phyloP scores from a whole-genome alignment of 2,329 filamentous ascomycete species.

The Sporothrix pseudoabietina region DNA sequence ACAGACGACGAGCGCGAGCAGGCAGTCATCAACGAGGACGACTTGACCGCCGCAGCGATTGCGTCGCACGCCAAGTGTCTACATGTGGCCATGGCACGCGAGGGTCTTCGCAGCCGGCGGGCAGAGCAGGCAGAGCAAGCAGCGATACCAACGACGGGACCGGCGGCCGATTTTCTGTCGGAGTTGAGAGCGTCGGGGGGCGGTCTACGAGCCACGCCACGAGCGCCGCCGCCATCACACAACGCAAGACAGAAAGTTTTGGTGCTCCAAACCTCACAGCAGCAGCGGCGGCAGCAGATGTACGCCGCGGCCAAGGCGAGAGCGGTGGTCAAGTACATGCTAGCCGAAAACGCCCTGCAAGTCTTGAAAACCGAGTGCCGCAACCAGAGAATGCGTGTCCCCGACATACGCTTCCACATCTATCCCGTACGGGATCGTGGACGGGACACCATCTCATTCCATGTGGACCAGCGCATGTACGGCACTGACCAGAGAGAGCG shows the following conservation, averaged over 20 bases:
- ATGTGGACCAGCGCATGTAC: neutral
- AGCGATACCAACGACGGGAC: neutral
- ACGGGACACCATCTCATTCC: neutral
- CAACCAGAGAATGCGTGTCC: neutral
- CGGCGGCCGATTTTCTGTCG: neutral
- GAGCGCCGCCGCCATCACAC: neutral
- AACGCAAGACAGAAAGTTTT: neutral
- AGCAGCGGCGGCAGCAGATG: neutral
- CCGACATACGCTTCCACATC: slow-evolving; percentile 3
- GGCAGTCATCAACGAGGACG: neutral
- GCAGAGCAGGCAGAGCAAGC: neutral
- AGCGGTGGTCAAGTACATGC: neutral
- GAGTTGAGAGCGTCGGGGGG: neutral
- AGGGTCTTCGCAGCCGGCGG: neutral
- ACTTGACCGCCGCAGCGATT: neutral
- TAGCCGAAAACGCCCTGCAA: neutral
- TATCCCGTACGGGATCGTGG: neutral
- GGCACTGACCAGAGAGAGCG: neutral
- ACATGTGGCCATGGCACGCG: neutral
- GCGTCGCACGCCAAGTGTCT: slow-evolving; percentile 17
- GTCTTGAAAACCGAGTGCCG: neutral
- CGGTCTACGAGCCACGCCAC: no score
- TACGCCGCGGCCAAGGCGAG: neutral
- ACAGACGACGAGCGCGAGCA: neutral
- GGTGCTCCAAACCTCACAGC: neutral